These are phyloP conservation scores for Amphibolis antarctica DNA, from an alignment of 106 monocot species.

Conservation along the genomic window DNA sequence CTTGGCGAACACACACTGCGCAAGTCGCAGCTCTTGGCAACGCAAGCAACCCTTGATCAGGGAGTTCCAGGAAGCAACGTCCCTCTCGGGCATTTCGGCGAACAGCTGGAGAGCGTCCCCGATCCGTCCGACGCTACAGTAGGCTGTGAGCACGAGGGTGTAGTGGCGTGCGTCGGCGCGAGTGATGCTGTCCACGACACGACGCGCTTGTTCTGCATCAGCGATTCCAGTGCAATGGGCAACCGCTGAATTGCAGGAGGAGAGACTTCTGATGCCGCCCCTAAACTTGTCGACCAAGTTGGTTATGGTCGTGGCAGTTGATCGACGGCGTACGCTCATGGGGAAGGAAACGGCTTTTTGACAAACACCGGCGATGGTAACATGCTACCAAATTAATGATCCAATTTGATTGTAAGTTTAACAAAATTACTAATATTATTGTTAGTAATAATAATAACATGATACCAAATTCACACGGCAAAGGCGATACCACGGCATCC, in stretches of 20 bases:
- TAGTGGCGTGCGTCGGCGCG: constrained; percentile 31
- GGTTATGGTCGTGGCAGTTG: neutral
- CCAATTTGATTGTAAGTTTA: no score
- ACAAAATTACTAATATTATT: no score
- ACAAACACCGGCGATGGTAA: no score
- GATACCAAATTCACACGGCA: no score
- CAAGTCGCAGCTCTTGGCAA: constrained; percentile 33
- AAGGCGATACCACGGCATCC: no score
- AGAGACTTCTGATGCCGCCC: neutral
- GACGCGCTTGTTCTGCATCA: constrained; percentile 36
- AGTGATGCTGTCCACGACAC: constrained; percentile 34
- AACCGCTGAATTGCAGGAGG: constrained; percentile 18
- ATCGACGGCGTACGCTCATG: neutral
- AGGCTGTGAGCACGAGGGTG: constrained; percentile 70
- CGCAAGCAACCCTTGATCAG: constrained; percentile 49
- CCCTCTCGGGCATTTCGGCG: constrained; percentile 42
- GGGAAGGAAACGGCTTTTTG: no score
- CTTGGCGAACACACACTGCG: constrained; percentile 35
- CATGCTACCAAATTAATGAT: no score
- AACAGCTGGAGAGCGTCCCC: constrained; percentile 51
- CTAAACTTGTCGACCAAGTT: neutral
- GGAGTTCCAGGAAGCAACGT: constrained; percentile 53
- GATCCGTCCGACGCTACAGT: constrained; percentile 25
- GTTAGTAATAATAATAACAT: no score
- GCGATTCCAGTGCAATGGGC: constrained; percentile 19